Percentiles rank a stretch among this genome's conserved stretches.
phyloP scores from a whole-genome alignment of 2,329 filamentous ascomycete species.

The Phialophora verrucosa region DNA sequence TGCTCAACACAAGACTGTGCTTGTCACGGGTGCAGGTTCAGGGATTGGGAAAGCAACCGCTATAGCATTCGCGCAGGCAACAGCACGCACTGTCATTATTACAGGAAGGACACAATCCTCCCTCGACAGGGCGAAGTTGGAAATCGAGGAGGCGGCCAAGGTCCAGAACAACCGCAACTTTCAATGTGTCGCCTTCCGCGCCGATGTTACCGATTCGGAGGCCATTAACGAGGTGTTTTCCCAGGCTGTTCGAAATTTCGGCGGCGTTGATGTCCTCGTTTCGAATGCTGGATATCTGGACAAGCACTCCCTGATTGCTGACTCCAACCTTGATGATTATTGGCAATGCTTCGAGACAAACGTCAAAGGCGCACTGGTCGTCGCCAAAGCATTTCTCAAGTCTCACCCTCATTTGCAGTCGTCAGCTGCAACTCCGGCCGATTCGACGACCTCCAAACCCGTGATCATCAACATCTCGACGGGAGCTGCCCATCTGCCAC shows the following conservation, averaged over 20 bases:
- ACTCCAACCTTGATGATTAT: constrained; percentile 15
- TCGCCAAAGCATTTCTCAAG: constrained; percentile 21
- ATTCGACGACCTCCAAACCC: background rate
- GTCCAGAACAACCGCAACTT: background rate
- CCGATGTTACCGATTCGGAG: constrained; percentile 4
- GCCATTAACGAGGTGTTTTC: constrained; percentile 14
- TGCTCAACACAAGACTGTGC: constrained; percentile 18
- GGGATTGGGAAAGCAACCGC: constrained; percentile 24
- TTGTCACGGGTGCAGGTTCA: constrained; percentile 8
- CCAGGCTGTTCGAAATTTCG: background rate
- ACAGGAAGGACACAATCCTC: constrained; percentile 10
- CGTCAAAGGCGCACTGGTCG: constrained; percentile 19
- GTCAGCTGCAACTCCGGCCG: background rate
- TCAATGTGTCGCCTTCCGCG: constrained; percentile 8
- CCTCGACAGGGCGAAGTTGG: constrained; percentile 13
- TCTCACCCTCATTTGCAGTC: background rate
- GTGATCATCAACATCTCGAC: constrained; percentile 16
- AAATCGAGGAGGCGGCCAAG: constrained; percentile 15
- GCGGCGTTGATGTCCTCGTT: constrained; percentile 18
- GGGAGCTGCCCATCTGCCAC: constrained; percentile 6
- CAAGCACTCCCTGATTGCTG: background rate
- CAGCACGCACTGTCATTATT: constrained; percentile 13
- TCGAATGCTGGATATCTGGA: constrained; percentile 14
- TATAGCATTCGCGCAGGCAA: constrained; percentile 15
- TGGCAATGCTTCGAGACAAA: constrained; percentile 24